Conservation (phyloP, 2,329 filamentous ascomycete genomes). For the Pseudogymnoascus sp. region DNA sequence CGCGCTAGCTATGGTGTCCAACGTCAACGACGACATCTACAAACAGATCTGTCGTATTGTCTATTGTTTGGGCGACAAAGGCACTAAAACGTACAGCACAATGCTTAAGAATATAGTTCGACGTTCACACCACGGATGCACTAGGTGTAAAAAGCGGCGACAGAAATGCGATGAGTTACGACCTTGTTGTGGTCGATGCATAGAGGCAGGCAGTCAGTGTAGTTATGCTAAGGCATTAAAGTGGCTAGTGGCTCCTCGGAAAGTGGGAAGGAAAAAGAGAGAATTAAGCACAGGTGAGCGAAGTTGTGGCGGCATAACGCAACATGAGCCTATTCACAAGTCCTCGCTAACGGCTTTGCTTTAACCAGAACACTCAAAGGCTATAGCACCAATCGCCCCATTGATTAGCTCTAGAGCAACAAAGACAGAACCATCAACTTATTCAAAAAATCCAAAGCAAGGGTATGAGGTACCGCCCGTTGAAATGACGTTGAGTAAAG, state of each 20-base stretch:
- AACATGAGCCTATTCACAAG: not conserved
- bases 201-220: conserved; percentile 29
- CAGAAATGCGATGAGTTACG: conserved; percentile 39
- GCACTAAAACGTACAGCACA: not conserved
- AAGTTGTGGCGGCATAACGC: conserved; percentile 24
- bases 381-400: not conserved
- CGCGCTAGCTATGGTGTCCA: not conserved
- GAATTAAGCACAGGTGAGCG: conserved; percentile 30
- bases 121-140: conserved; percentile 36
- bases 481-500: conserved; percentile 23
- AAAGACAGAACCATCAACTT: not conserved
- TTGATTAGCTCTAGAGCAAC: not conserved
- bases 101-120: not conserved
- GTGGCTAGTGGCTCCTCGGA: conserved; percentile 35
- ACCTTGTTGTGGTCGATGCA: conserved; percentile 34
- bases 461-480: not conserved
- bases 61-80: not conserved
- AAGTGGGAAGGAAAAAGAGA: conserved; percentile 32
- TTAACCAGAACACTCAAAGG: not conserved
- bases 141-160: conserved; percentile 36
- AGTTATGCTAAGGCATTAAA: conserved; percentile 36
- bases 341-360: not conserved
- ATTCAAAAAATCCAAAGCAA: not conserved
- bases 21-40: not conserved
- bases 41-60: not conserved